Evolutionary conservation across 352 stramenopile species (phyloP).

Genomic region (Globisporangium emineosum): DNA sequence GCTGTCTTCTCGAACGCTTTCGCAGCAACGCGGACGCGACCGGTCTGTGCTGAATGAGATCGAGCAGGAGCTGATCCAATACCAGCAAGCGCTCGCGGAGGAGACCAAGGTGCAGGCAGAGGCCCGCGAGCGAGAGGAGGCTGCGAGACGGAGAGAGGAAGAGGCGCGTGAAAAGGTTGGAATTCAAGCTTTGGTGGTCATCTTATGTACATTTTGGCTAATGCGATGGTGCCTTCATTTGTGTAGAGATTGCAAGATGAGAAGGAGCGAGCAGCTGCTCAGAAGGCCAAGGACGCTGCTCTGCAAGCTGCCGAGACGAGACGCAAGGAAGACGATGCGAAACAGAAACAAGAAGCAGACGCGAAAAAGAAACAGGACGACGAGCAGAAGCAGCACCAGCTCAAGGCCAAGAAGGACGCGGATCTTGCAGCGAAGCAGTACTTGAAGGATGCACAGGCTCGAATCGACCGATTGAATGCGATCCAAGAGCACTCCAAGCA

Average conservation of each 20-base stretch:
- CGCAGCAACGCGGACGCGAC: slow-evolving; percentile 39
- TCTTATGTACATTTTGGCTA: no score
- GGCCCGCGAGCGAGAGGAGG: slow-evolving; percentile 32
- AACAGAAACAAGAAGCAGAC: slow-evolving; percentile 24
- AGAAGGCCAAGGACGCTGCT: slow-evolving; percentile 18
- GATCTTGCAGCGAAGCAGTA: slow-evolving; percentile 39
- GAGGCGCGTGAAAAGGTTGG: slow-evolving; percentile 36
- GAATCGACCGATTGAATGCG: slow-evolving; percentile 44
- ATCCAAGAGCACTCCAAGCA: slow-evolving; percentile 42
- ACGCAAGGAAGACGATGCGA: slow-evolving; percentile 21
- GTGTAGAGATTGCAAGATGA: slow-evolving; percentile 23
- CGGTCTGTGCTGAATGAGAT: slow-evolving; percentile 37
- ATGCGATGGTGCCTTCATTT: not conserved
- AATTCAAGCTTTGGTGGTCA: not conserved
- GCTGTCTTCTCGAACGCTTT: slow-evolving; percentile 29
- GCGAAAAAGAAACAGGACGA: slow-evolving; percentile 27
- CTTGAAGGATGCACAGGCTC: slow-evolving; percentile 37
- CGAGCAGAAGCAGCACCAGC: slow-evolving; percentile 29
- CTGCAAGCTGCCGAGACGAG: slow-evolving; percentile 17
- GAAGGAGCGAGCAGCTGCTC: slow-evolving; percentile 34
- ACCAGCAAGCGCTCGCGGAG: slow-evolving; percentile 35
- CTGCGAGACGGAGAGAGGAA: slow-evolving; percentile 22
- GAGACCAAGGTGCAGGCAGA: slow-evolving; percentile 31
- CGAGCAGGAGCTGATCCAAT: slow-evolving; percentile 46
- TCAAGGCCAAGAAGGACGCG: slow-evolving; percentile 30